A percentile compares a stretch with the other conserved stretches of the same genome.
Evolutionary conservation across 257 asterid species (phyloP).

Genomic region (Scutellaria minor): DNA sequence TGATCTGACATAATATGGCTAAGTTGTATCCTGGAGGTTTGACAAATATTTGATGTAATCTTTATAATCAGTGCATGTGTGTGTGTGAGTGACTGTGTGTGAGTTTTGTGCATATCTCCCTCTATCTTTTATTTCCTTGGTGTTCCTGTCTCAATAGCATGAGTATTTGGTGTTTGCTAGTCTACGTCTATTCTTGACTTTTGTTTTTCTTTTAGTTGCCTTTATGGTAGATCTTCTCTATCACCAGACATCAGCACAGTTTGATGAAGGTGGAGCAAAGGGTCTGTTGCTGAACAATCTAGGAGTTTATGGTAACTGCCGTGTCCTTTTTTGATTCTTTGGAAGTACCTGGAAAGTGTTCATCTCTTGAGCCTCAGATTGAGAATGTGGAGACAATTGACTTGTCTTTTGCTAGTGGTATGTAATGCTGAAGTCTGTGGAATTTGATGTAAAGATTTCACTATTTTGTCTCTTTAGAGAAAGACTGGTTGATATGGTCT

Average conservation of each 20-base stretch:
- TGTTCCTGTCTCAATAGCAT: constrained; percentile 14
- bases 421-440: constrained; percentile 35
- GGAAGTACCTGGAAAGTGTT: constrained; percentile 87
- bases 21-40: constrained; percentile 40
- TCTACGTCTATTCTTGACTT: constrained; percentile 22
- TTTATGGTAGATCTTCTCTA: constrained; percentile 96
- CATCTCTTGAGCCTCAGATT: constrained; percentile 41
- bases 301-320: constrained; percentile 87
- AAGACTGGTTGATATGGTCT: neutral
- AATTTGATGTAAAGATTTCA: constrained; percentile 20
- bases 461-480: constrained; percentile 17
- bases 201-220: constrained; percentile 57
- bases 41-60: constrained; percentile 24
- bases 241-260: constrained; percentile 97
- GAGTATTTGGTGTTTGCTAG: constrained; percentile 16
- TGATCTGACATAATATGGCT: no score
- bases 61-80: neutral
- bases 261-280: constrained; percentile 99
- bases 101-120: neutral
- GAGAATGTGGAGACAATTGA: constrained; percentile 61
- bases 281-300: constrained; percentile 93
- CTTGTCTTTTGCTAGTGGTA: constrained; percentile 83
- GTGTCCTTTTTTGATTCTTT: constrained; percentile 88
- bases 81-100: neutral
- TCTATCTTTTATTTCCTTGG: no score